Evolutionary conservation across 352 stramenopile genomes (phyloP), one percentile per base, ranked within the genome.

Genomic region (Globisporangium okanoganense): DNA sequence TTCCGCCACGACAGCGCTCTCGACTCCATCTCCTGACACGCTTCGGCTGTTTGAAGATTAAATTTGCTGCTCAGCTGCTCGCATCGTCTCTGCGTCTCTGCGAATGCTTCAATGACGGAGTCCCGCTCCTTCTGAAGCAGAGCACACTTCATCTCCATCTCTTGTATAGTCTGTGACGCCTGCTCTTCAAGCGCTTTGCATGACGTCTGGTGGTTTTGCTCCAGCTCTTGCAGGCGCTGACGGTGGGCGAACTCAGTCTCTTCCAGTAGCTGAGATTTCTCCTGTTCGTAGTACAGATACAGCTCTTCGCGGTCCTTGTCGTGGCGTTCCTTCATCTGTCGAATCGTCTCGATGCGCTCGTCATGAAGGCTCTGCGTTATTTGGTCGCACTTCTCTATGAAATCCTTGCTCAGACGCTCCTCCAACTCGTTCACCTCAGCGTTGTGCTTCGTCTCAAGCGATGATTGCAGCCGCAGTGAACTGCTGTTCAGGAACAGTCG

Each of bases 351-450:
- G 1, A 82, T 59, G 25, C 76, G 69, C 44, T 87, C 77, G n/a
- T 76, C 62, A 22, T 82, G 69, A 9, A 88, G 69, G 0, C 64
- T 69, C 49, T 88, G 75, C 1, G 75, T 74, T 56, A 90, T 71
- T 43, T 84, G 67, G 20, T 88, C 78, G 40, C 78, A 88, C 63
- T 85, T 86, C 16, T 73, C 66, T 55, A 79, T 76, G n/a, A 75
- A 87, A 24, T 85, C 61, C 1, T 70, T 66, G 9, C 63, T 68
- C 14, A 88, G 29, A 12, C 67, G 63, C n/a, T 77, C 72, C 61
- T 91, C 78, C 13, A 85, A 48, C 3, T 56, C 59, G 18, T 61
- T 33, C 1, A 87, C 38, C 24, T 78, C 73, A 4, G 38, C 38
- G n/a, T 41, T 10, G 14, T 75, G 66, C 14, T 25, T 52, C 20